Base-by-base conservation (phyloP, 192 early-diverging fungal genomes). In the Fimicolochytrium jonesii region DNA sequence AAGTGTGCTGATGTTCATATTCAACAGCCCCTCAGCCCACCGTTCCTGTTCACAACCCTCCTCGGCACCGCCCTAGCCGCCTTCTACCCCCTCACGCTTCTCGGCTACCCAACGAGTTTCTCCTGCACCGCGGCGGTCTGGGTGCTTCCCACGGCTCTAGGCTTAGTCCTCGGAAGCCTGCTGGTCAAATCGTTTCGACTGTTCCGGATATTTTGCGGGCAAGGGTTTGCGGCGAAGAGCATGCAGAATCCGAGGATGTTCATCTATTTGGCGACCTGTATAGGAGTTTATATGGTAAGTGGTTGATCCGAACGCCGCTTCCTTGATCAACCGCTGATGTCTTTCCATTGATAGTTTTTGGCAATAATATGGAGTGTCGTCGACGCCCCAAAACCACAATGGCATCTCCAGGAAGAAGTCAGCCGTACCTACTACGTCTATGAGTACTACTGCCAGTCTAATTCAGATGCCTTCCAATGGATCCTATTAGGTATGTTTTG, bases 101-200 rank as follows among this genome's bases (percentile, higher is more conserved):
- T 64, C 4, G 49, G 61, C 0, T 11, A 20, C 10, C 50, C 61
- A 20, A 41, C 48, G 23, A 33, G 18, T 6, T 18, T 35, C 3
- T 22, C 61, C 29, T 64, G 61, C 50, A 10, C 54, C 5, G 39
- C 49, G 18, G 32, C 33, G 11, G 17, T 44, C 5, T 64, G 60
- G 60, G 28, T 64, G 9, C 17, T 53, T 32, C 20, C 50, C 25
- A 9, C 18, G 18, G 61, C 29, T 3, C 15, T 64, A 4, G 35
- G 50, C 15, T 51, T 64, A 0, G 50, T 36, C 6, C 36, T 64
- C 4, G 61, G 61, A 7, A 54, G 50, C 28, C 32, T 64, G 4
- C 7, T 54, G 7, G 61, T 64, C 23, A 64, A 64, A 28, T 51
- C 37, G 3, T 49, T 34, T 32, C 59, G 59, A 15, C 59, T 61